These are phyloP conservation scores for Neonectria faginata DNA, from an alignment of 2,329 filamentous ascomycete genomes.

Conservation along the genomic window DNA sequence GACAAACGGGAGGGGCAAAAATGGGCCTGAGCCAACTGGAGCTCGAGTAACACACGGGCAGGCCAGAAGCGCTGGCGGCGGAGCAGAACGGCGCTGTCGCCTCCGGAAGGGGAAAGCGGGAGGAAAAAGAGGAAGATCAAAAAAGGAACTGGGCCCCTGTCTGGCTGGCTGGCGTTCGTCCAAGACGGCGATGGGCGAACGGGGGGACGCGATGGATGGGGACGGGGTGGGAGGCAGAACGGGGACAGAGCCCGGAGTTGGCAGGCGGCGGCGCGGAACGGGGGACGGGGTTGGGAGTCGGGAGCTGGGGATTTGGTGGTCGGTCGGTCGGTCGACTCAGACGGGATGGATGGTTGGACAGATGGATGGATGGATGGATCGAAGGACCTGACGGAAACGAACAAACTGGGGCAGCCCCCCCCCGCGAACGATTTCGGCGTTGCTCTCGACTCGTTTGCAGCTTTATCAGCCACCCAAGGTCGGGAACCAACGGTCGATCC, in stretches of 20 bases:
- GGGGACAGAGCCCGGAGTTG: constrained; percentile 5
- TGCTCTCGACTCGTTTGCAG: constrained; percentile 10
- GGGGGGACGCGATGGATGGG: neutral
- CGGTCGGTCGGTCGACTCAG: constrained; percentile 2
- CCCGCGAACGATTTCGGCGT: constrained; percentile 7
- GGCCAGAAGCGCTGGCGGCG: constrained; percentile 20
- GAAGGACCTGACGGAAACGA: constrained; percentile 24
- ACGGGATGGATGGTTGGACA: constrained; percentile 14
- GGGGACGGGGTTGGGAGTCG: constrained; percentile 15
- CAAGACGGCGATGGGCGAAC: constrained; percentile 2
- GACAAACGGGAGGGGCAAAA: constrained; percentile 27
- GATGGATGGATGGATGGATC: constrained; percentile 2
- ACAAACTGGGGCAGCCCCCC: constrained; percentile 14
- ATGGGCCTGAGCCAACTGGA: constrained; percentile 13
- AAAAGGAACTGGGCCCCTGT: too few species aligned
- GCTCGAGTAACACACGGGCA: constrained; percentile 23
- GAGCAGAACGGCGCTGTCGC: constrained; percentile 15
- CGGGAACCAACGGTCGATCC: constrained; percentile 1
- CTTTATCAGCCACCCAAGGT: neutral
- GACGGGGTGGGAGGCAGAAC: neutral
- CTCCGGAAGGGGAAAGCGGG: constrained; percentile 20
- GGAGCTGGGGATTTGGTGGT: constrained; percentile 9
- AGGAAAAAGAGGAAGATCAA: neutral
- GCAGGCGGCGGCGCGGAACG: neutral
- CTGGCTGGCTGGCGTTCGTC: neutral